Evolutionary conservation across 1,139 yeast species (phyloP), one percentile per base, ranked within the genome.

Genomic region (Pichia cactophila): DNA sequence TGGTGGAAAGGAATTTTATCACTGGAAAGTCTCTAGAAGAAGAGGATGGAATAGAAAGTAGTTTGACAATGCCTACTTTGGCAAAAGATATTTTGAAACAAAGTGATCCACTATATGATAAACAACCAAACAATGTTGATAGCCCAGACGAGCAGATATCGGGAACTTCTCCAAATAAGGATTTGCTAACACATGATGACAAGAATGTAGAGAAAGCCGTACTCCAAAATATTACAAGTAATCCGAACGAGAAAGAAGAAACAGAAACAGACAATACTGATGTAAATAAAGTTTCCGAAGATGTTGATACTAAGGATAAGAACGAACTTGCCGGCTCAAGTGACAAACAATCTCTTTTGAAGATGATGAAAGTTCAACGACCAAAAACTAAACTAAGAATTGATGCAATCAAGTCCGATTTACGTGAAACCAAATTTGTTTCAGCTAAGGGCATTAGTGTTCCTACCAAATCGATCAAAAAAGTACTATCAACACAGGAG

Each of bases 401-500:
- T 16, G 45, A 33, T 29, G 9, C 28, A 12, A 41, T 36, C 16
- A 33, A 26, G 6, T 47, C 44, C 14, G 55, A 54, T 45, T 33
- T 41, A 16, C 46, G 56, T 41, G 28, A 29, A 14, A 43, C 52
- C 2, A 49, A 42, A 11, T 43, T 44, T 28, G 49, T 51, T 7
- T 50, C 54, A 9, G 42, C 49, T 9, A 50, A 52, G 26, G 60
- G 59, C 26, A 44, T 57, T 17, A 33, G 38, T 26, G 42, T 58
- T 17, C 46, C 57, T 11, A 35, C 48, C 11, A 48, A 38, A 16
- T 28, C 45, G 10, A 41, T 54, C 4, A 47, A 37, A 17, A 53
- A 51, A 28, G 50, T 58, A 16, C 29, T 58, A 6, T 47, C 60
- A 10, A 44, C 52, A 3, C 44, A 54, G 45, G 57, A 58, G 2